phyloP scores from a whole-genome alignment of 2,329 filamentous ascomycete species.

The Ophiobolus disseminans region DNA sequence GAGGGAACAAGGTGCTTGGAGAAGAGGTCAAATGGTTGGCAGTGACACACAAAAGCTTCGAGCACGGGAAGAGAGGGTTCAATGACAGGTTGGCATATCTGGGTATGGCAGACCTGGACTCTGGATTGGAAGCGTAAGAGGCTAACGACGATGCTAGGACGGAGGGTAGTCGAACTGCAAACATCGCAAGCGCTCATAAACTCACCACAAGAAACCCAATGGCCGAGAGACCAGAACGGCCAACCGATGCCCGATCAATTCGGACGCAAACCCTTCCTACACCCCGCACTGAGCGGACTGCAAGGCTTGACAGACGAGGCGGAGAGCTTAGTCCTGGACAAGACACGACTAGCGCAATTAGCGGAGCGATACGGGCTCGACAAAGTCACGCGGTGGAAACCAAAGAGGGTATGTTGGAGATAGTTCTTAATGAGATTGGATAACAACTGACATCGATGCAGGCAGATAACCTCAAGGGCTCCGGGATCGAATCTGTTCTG shows the following conservation, averaged over 20 bases:
- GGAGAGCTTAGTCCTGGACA: slow-evolving; percentile 68
- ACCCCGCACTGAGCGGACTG: slow-evolving; percentile 74
- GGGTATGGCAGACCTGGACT: slow-evolving; percentile 61
- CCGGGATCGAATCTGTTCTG: slow-evolving; percentile 77
- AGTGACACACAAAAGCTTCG: slow-evolving; percentile 97
- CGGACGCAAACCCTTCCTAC: slow-evolving; percentile 70
- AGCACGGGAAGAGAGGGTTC: slow-evolving; percentile 91
- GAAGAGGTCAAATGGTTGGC: slow-evolving; percentile 97
- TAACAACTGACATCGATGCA: slow-evolving; percentile 38
- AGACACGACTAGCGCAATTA: slow-evolving; percentile 70
- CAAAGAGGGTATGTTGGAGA: slow-evolving; percentile 70
- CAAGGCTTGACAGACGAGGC: slow-evolving; percentile 71
- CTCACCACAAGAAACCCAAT: slow-evolving; percentile 47
- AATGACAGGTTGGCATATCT: slow-evolving; percentile 92
- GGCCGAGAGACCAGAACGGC: slow-evolving; percentile 26
- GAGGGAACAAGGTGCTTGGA: slow-evolving; percentile 75
- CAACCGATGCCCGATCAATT: slow-evolving; percentile 36
- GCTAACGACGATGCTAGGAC: slow-evolving; percentile 56
- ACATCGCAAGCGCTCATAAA: slow-evolving; percentile 68
- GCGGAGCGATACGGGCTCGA: slow-evolving; percentile 74
- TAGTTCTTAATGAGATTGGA: background rate
- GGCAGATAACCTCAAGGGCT: slow-evolving; percentile 72
- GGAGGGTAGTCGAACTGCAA: slow-evolving; percentile 69
- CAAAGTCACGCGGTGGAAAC: slow-evolving; percentile 86
- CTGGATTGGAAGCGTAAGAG: background rate